Conservation (phyloP, 805 yeast genomes). For the Wickerhamomyces bovis region DNA sequence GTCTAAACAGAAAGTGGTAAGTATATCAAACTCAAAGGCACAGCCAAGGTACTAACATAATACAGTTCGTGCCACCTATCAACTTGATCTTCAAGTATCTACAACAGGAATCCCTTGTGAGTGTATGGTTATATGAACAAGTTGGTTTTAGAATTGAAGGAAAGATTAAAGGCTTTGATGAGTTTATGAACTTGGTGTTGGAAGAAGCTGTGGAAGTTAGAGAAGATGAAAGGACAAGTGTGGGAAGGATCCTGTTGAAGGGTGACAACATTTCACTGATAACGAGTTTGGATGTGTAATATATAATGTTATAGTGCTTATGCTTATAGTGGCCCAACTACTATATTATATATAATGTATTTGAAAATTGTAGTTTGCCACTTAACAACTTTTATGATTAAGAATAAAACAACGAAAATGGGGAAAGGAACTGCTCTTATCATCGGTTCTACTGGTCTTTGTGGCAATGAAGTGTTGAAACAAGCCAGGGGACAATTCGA, state of each 20-base stretch:
- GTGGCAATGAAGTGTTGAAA: slow-evolving; percentile 55
- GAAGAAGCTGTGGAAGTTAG: slow-evolving; percentile 61
- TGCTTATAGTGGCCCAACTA: no score
- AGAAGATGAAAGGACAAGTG: slow-evolving; percentile 42
- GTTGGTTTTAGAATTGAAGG: slow-evolving; percentile 74
- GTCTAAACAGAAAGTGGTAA: background rate
- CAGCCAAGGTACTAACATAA: background rate
- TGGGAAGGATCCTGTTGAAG: slow-evolving; percentile 76
- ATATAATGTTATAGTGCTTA: no score
- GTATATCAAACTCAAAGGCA: background rate
- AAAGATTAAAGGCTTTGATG: slow-evolving; percentile 87
- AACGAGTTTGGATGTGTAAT: slow-evolving; percentile 22
- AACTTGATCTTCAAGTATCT: slow-evolving; percentile 82
- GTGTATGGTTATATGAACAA: slow-evolving; percentile 89
- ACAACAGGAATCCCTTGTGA: slow-evolving; percentile 74
- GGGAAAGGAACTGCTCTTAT: background rate
- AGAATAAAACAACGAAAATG: background rate
- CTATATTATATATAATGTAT: no score
- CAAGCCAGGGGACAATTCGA: slow-evolving; percentile 32
- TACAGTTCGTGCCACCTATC: slow-evolving; percentile 77
- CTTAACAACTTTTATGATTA: background rate
- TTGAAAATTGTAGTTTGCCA: background rate
- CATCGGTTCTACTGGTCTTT: slow-evolving; percentile 59
- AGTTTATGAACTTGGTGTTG: slow-evolving; percentile 83
- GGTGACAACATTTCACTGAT: slow-evolving; percentile 92